Conservation (phyloP, 164 flowering plant genomes). For the Piper betle region DNA sequence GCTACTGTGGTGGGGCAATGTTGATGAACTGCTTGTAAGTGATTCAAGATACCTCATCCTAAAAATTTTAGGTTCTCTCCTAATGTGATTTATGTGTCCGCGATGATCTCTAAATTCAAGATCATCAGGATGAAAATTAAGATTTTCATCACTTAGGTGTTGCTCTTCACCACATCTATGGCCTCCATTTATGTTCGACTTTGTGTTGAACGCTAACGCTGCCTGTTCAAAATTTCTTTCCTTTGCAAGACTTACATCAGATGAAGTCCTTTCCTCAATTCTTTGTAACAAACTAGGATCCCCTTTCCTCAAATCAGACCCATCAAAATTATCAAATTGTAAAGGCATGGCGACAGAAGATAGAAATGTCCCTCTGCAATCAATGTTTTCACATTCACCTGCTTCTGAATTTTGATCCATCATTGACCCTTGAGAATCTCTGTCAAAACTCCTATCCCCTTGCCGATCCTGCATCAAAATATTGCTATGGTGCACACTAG, state of each 20-base stretch:
- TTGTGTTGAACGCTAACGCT: not conserved
- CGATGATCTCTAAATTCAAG: conserved; percentile 15
- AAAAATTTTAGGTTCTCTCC: not conserved
- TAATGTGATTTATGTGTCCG: conserved; percentile 10
- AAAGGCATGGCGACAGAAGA: not conserved
- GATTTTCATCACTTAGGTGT: conserved; percentile 9
- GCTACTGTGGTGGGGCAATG: conserved; percentile 15
- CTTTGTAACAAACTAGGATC: conserved; percentile 8
- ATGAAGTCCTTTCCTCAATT: conserved; percentile 6
- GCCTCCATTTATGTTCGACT: not conserved
- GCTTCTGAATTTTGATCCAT: not conserved
- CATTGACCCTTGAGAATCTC: conserved; percentile 2
- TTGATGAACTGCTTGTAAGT: conserved; percentile 15
- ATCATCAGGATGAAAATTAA: conserved; percentile 14
- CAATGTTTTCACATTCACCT: not conserved
- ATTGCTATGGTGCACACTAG: conserved; percentile 4
- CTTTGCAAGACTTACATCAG: conserved; percentile 7
- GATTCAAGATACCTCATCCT: not conserved
- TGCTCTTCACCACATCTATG: not conserved
- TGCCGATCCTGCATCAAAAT: conserved; percentile 9
- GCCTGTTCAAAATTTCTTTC: not conserved
- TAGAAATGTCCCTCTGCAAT: not conserved
- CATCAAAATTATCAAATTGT: not conserved
- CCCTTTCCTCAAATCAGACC: not conserved
- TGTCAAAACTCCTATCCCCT: conserved; percentile 10